Percentiles rank a stretch among this genome's conserved stretches.
Conservation (phyloP, 2,329 filamentous ascomycete genomes). For the Exophiala xenobiotica region DNA sequence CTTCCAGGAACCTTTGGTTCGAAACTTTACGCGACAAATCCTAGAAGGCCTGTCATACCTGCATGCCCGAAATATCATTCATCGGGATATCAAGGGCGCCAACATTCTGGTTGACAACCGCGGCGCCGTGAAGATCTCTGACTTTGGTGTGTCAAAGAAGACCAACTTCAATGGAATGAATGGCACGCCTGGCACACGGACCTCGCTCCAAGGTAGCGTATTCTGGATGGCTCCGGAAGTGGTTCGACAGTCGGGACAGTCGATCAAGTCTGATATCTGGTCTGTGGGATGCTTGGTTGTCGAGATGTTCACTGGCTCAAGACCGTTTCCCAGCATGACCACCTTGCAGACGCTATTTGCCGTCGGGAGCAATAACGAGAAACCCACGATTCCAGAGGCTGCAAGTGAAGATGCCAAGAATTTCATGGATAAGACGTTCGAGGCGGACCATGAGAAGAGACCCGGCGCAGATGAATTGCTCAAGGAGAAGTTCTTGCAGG, state of each 20-base stretch:
- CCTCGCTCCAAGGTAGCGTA: constrained; percentile 90
- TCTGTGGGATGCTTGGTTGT: constrained; percentile 94
- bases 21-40: constrained; percentile 96
- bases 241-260: constrained; percentile 96
- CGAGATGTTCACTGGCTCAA: constrained; percentile 97
- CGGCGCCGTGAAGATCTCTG: constrained; percentile 97
- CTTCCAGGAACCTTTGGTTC: constrained; percentile 85
- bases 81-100: constrained; percentile 97
- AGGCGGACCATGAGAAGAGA: constrained; percentile 89
- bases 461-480: constrained; percentile 90
- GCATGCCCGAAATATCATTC: constrained; percentile 92
- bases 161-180: constrained; percentile 32
- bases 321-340: constrained; percentile 95
- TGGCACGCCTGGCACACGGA: constrained; percentile 77
- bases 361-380: constrained; percentile 83
- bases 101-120: constrained; percentile 99
- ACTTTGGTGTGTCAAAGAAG: constrained; percentile 93
- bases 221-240: constrained; percentile 99
- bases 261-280: constrained; percentile 98
- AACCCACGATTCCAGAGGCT: constrained; percentile 82
- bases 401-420: constrained; percentile 79
- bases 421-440: constrained; percentile 87
- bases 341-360: constrained; percentile 99
- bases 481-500: constrained; percentile 66
- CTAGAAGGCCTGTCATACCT: constrained; percentile 88